Conservation (phyloP, 805 yeast genomes). For the Saccharomycopsis synnaedendra region DNA sequence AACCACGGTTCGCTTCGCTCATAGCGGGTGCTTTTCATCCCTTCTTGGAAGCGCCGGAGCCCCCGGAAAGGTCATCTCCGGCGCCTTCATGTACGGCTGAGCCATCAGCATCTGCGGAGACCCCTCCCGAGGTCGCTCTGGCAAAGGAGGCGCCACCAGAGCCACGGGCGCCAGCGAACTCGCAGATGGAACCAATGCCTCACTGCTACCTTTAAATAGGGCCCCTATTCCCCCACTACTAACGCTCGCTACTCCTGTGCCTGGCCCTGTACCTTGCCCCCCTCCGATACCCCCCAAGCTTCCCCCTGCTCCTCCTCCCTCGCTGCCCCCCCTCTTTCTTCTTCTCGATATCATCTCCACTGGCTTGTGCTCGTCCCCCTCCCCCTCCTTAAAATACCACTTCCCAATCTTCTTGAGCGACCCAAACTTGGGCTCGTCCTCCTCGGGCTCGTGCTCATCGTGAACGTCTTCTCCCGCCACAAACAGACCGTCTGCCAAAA, state of each 20-base stretch:
- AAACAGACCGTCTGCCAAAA: constrained; percentile 21
- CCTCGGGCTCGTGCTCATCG: constrained; percentile 7
- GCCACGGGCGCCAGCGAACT: too few relatives aligned
- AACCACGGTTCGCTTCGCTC: too few relatives aligned
- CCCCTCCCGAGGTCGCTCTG: too few relatives aligned
- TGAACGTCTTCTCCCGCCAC: constrained; percentile 13
- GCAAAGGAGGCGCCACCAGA: too few relatives aligned
- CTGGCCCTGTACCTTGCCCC: too few relatives aligned
- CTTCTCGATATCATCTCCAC: constrained; percentile 64
- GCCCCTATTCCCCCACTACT: too few relatives aligned
- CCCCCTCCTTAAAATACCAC: constrained; percentile 51
- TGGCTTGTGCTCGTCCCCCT: constrained; percentile 26
- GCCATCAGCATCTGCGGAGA: neutral
- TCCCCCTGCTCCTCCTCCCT: too few relatives aligned
- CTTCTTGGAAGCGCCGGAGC: neutral
- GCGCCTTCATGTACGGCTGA: constrained; percentile 14
- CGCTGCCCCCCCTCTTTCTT: constrained; percentile 23
- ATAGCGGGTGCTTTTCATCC: too few relatives aligned
- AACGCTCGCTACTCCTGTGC: too few relatives aligned
- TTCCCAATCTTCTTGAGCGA: constrained; percentile 52
- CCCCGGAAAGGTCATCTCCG: constrained; percentile 14
- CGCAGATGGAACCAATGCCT: too few relatives aligned
- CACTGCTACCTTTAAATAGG: too few relatives aligned
- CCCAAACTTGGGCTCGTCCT: constrained; percentile 24
- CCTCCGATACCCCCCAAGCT: too few relatives aligned